Conservation (phyloP, 495 filamentous ascomycete genomes). For the Hypoxylon crocopeplum region DNA sequence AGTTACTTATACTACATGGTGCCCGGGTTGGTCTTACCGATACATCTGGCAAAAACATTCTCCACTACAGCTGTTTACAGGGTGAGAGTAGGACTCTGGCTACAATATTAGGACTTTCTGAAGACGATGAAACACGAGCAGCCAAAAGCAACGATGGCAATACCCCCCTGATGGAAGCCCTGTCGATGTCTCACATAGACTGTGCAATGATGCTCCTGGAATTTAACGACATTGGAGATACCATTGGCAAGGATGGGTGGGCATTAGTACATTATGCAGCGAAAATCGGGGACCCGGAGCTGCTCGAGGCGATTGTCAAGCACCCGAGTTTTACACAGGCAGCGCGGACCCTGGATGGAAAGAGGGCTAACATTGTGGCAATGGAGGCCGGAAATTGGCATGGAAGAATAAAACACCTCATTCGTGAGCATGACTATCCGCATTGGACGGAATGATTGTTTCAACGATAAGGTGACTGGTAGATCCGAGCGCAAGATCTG, state of each 20-base stretch:
- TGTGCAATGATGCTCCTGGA: not conserved
- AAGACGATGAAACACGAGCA: not conserved
- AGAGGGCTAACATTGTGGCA: not conserved
- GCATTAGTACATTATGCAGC: not conserved
- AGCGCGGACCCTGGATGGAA: not conserved
- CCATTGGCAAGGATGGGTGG: not conserved
- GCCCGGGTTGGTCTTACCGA: not conserved
- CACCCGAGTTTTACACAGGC: not conserved
- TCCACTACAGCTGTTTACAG: not conserved
- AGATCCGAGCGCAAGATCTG: too few relatives aligned
- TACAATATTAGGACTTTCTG: too few relatives aligned
- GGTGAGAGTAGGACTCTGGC: not conserved
- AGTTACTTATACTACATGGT: not conserved
- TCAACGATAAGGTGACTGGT: too few relatives aligned
- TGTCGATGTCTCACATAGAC: not conserved
- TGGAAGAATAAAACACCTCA: not conserved
- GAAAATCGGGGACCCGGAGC: not conserved
- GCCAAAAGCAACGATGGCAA: not conserved
- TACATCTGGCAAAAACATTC: not conserved
- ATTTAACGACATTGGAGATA: too few relatives aligned
- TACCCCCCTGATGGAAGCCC: not conserved
- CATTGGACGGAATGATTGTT: too few relatives aligned
- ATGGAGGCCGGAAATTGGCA: not conserved
- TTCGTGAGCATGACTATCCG: not conserved
- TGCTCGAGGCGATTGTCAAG: not conserved